Base-by-base conservation (phyloP, 192 early-diverging fungal species). In the Neocallimastix lanati region DNA sequence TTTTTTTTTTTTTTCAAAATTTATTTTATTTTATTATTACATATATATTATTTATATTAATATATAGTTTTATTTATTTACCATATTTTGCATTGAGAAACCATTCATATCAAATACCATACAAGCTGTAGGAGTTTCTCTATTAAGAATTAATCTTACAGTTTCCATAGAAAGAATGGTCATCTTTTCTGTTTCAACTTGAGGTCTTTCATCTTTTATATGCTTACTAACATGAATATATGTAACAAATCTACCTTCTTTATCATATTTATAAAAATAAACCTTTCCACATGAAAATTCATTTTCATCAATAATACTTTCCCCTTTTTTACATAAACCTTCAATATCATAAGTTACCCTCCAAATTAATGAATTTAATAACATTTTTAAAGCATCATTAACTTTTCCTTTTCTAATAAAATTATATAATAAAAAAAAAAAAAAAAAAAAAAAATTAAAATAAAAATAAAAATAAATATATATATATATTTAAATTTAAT, bases 21-120 rank as follows among this genome's bases (percentile, higher is more conserved):
- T n/a, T n/a, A n/a, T n/a, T n/a, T n/a, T n/a, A n/a, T n/a, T n/a
- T n/a, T n/a, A n/a, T n/a, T n/a, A n/a, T n/a, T n/a, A n/a, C n/a
- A n/a, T n/a, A n/a, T n/a, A n/a, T n/a, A n/a, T n/a, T 12, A 35
- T 35, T 35, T 35, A 35, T 35, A 35, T 7, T 6, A 33, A 33
- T 6, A 33, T 33, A 33, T 6, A 6, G 11, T 33, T 33, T 33
- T 6, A 33, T 6, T 6, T 33, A 67, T n/a, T 67, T 67, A 67
- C 85, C 80, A 95, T 91, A 82, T 94, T 94, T 29, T 85, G 80
- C 81, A 95, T 78, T 25, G 90, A 85, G 80, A 96, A 94, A 16
- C 89, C 89, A 28, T 87, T 91, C 79, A 95, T 84, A 83, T 96
- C 93, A 80, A 96, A 94, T 25, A 96, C 84, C 78, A 96, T 82